phyloP scores from a whole-genome alignment of 2,329 filamentous ascomycete genomes.

The Penicillium sclerotiorum region DNA sequence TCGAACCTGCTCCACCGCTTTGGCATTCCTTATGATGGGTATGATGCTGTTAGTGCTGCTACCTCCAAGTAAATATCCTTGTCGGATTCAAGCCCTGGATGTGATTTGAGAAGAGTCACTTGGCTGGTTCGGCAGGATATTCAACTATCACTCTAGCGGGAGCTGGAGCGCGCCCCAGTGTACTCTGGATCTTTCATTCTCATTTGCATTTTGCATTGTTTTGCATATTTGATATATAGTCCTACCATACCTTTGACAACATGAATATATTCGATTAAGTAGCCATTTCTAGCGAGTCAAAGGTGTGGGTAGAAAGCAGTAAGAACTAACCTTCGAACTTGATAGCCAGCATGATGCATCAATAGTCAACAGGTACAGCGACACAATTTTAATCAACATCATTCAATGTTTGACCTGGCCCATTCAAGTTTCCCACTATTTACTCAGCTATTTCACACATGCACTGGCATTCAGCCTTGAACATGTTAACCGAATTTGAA shows the following conservation, averaged over 20 bases:
- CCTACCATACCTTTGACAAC: not conserved
- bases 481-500: too few relatives aligned
- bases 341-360: too few relatives aligned
- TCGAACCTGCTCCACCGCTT: slow-evolving; percentile 42
- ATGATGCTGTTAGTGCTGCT: slow-evolving; percentile 1
- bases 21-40: slow-evolving; percentile 26
- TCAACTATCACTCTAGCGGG: slow-evolving; percentile 3
- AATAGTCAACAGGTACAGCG: too few relatives aligned
- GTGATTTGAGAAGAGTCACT: slow-evolving; percentile 5
- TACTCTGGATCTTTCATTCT: not conserved
- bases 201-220: too few relatives aligned
- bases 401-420: too few relatives aligned
- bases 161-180: not conserved
- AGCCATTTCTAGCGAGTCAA: not conserved
- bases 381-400: too few relatives aligned
- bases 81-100: not conserved
- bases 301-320: slow-evolving; percentile 6
- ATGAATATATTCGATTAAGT: not conserved
- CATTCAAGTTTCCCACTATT: too few relatives aligned
- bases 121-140: slow-evolving; percentile 2
- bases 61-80: not conserved
- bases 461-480: too few relatives aligned
- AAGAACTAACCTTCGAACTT: too few relatives aligned
- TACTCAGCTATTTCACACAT: too few relatives aligned
- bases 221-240: too few relatives aligned